Evolutionary conservation across 176 grass and related monocot genomes (phyloP), one percentile per base, ranked within the genome.

Genomic region (Cenchrus purpureus): DNA sequence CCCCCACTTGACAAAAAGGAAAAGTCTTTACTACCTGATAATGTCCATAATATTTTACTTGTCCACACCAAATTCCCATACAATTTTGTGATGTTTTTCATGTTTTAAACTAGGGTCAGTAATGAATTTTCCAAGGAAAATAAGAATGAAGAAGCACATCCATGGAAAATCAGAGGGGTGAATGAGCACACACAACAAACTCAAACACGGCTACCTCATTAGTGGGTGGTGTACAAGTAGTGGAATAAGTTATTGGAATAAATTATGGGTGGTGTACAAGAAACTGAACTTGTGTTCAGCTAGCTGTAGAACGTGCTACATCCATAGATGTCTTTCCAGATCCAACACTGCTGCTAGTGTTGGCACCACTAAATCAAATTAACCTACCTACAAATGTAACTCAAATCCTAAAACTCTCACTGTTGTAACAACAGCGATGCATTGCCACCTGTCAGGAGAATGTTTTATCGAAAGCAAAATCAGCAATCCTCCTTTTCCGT

Each of bases 1-100:
- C 7, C 76, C 74, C 76, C 70, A 85, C 71, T 71, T 48, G 72
- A 10, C 9, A 53, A 52, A 52, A 66, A 16, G 29, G 1, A 73
- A 52, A 4, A 31, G 4, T 1, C 22, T 0, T 14, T 5, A 52
- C 52, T 73, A 10, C 49, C 53, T 32, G 12, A 8, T 66, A 28
- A 45, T 45, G 44, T 65, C 12, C 13, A 66, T 10, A 37, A 15
- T 65, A 5, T 25, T 50, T 73, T 9, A 73, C 22, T 31, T 31
- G 22, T 16, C 13, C 2, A 31, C 49, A 73, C 6, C 14, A 16
- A 16, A 31, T 31, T 81, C 19, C 12, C 15, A 59, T 45, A 60
- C 29, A 51, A 8, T 29, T 10, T 34, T 1, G 6, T 52, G 22
- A 9, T 16, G 12, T 32, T 15, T 15, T 71, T 29, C 46, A 15